Evolutionary conservation across 805 yeast species (phyloP).

Genomic region (Debaryomyces hansenii): DNA sequence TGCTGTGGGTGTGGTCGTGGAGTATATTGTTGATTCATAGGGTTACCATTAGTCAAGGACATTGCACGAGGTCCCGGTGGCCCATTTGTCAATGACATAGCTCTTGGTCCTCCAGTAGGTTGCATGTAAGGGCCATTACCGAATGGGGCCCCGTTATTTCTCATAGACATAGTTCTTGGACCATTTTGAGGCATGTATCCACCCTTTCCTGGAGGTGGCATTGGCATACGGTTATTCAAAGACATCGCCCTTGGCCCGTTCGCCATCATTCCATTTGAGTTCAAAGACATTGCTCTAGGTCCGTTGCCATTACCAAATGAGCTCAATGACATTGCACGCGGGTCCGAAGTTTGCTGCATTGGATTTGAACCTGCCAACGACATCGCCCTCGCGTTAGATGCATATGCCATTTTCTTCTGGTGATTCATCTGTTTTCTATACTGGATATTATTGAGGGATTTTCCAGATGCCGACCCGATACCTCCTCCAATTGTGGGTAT

Average conservation of each 20-base stretch:
- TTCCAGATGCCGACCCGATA: constrained; percentile 20
- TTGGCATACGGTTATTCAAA: constrained; percentile 10
- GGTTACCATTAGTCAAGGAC: constrained; percentile 6
- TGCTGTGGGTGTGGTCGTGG: neutral
- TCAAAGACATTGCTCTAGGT: constrained; percentile 49
- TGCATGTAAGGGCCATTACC: neutral
- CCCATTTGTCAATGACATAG: constrained; percentile 10
- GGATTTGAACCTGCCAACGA: constrained; percentile 37
- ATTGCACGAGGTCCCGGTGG: constrained; percentile 6
- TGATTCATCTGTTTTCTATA: constrained; percentile 71
- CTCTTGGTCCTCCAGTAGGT: constrained; percentile 5
- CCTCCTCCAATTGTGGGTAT: constrained; percentile 63
- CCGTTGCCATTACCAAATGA: constrained; percentile 15
- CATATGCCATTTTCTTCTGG: constrained; percentile 58
- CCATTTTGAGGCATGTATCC: constrained; percentile 3
- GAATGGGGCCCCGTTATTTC: constrained; percentile 2
- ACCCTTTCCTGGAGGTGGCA: neutral
- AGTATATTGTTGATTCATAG: constrained; percentile 1
- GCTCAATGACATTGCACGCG: constrained; percentile 32
- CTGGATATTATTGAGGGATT: constrained; percentile 47
- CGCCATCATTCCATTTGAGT: constrained; percentile 12
- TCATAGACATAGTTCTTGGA: constrained; percentile 9
- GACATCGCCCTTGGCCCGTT: constrained; percentile 20
- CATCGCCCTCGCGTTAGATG: constrained; percentile 47
- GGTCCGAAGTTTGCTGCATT: constrained; percentile 19